These are phyloP conservation scores for Chlorophyllum brunneum DNA, from an alignment of 768 basidiomycete genomes.

Conservation along the genomic window DNA sequence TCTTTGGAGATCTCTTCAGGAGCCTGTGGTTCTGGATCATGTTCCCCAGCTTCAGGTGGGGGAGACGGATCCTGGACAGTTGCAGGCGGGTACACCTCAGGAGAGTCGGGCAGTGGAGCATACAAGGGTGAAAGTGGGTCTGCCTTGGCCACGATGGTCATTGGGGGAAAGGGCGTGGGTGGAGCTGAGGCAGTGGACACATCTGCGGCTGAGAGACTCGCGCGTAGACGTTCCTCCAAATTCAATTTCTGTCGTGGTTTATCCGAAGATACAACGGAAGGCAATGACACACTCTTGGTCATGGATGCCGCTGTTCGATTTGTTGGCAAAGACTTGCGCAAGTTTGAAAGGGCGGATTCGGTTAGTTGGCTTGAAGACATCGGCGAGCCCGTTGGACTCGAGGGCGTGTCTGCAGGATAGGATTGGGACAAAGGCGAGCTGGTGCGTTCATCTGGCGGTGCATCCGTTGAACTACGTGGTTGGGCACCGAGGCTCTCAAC, in stretches of 20 bases:
- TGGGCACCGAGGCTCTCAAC: slow-evolving; percentile 59
- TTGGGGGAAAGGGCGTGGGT: neutral
- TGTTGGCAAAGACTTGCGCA: slow-evolving; percentile 58
- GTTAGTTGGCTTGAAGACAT: slow-evolving; percentile 52
- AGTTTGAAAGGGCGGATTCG: slow-evolving; percentile 53
- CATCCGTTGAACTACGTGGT: slow-evolving; percentile 16
- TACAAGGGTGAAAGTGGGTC: slow-evolving; percentile 36
- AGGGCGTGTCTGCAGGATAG: slow-evolving; percentile 27
- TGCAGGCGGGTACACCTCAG: slow-evolving; percentile 19
- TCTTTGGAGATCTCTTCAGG: too few relatives aligned
- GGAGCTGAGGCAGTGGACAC: neutral
- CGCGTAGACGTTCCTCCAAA: slow-evolving; percentile 75
- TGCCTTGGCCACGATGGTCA: slow-evolving; percentile 20
- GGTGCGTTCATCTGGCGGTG: slow-evolving; percentile 14
- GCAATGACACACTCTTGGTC: slow-evolving; percentile 13
- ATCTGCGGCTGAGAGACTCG: slow-evolving; percentile 5
- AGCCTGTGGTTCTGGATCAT: neutral
- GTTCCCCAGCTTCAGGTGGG: neutral
- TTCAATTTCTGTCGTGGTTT: slow-evolving; percentile 43
- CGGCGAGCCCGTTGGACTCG: slow-evolving; percentile 27
- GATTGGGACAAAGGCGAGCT: slow-evolving; percentile 25
- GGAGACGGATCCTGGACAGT: slow-evolving; percentile 4
- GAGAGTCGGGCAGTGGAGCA: slow-evolving; percentile 41
- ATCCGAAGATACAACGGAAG: slow-evolving; percentile 11
- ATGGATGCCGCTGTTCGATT: slow-evolving; percentile 38